Percentiles rank a stretch among this genome's conserved stretches.
These are phyloP conservation scores for Willaertia magna DNA, from an alignment of 208 protist genomes.

Conservation along the genomic window DNA sequence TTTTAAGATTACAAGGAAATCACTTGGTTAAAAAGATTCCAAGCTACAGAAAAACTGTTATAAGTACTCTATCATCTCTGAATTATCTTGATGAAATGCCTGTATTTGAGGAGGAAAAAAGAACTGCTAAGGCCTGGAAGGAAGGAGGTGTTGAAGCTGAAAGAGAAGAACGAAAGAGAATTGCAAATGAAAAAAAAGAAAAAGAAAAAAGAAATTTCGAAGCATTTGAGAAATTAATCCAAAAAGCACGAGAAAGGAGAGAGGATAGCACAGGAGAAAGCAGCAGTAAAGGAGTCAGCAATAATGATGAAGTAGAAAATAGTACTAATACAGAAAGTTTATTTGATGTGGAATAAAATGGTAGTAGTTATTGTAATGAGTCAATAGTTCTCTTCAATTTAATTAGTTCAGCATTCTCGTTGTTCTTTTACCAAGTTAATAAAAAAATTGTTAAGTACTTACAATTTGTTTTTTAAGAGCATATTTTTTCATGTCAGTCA, in stretches of 20 bases:
- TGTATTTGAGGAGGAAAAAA: slow-evolving; percentile 33
- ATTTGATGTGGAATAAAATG: background rate
- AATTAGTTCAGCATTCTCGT: background rate
- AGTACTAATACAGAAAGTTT: background rate
- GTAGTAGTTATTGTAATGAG: background rate
- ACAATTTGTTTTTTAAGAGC: background rate
- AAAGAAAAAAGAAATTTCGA: slow-evolving; percentile 5
- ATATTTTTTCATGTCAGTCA: background rate
- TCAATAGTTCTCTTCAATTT: background rate
- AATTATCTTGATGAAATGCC: slow-evolving; percentile 43
- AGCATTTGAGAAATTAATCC: background rate
- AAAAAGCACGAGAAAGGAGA: background rate
- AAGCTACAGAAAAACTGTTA: slow-evolving; percentile 31
- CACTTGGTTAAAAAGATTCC: slow-evolving; percentile 21
- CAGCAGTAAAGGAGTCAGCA: background rate
- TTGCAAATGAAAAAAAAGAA: background rate
- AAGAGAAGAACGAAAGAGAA: slow-evolving; percentile 1
- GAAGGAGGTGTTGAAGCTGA: slow-evolving; percentile 20
- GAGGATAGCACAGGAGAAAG: background rate
- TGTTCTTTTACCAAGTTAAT: background rate
- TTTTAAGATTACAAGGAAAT: slow-evolving; percentile 33
- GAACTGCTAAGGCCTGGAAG: slow-evolving; percentile 22
- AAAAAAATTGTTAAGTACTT: background rate
- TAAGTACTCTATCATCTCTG: slow-evolving; percentile 13
- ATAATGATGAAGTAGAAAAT: background rate